Evolutionary conservation across 148 eudicot species (phyloP), one percentile per base, ranked within the genome.

Genomic region (Nepenthes mirabilis): DNA sequence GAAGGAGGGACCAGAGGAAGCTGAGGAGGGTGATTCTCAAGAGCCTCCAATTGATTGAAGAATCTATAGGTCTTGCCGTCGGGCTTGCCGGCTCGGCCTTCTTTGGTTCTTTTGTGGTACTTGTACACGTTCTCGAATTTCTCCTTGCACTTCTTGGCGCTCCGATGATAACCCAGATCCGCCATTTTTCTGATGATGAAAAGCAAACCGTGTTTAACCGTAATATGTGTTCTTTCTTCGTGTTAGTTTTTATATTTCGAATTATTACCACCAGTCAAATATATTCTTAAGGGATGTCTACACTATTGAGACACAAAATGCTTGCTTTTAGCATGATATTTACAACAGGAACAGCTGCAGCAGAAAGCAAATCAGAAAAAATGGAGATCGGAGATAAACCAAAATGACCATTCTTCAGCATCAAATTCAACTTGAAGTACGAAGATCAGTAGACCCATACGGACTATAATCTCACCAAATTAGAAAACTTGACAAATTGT

Each of bases 81-180:
- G 33, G 60, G 53, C 45, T 59, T 58, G 60, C 36, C 53, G 10
- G 61, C 53, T 33, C 62, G 61, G 12, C 68, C 62, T 49, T 50
- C 68, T 52, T 65, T 65, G 52, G 68, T 65, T 47, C 68, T 50
- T 36, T 65, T 65, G 56, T 65, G 60, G 62, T 65, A 65, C 43
- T 65, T 65, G 36, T 45, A 45, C 13, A 60, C 63, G 52, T 60
- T 60, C 52, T 60, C 63, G 40, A 60, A 60, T 47, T 65, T 65
- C 48, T 65, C 68, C 14, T 52, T 65, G 68, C 68, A 65, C 14
- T 65, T 65, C 56, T 65, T 65, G 36, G 68, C 61, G 53, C 68
- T 65, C 23, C 68, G 37, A 37, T 65, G 37, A 58, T 47, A 65
- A 47, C 68, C 68, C 23, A 48, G 40, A 14, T 57, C 62, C 10